phyloP scores from a whole-genome alignment of 192 early-diverging fungal species.

The Linnemannia exigua region DNA sequence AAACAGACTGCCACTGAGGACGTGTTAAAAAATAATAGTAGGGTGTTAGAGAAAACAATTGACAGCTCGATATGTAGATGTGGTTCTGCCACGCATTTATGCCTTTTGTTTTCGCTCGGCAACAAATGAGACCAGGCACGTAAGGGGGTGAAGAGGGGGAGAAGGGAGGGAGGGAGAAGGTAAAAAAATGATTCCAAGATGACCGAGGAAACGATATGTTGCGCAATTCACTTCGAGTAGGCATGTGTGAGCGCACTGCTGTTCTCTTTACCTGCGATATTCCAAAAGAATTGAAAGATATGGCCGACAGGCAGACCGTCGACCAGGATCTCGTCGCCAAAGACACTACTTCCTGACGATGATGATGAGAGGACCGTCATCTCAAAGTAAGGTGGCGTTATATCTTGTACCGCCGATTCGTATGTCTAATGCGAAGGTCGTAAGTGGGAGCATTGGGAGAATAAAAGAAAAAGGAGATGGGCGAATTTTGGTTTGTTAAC shows the following conservation, averaged over 20 bases:
- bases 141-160: background rate
- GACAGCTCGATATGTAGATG: background rate
- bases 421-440: conserved; percentile 69
- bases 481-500: too few relatives aligned
- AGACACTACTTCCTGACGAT: conserved; percentile 7
- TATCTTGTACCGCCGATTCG: conserved; percentile 81
- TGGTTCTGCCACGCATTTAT: background rate
- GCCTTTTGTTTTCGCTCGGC: background rate
- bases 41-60: background rate
- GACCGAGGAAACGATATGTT: background rate
- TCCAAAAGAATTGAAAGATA: conserved; percentile 80
- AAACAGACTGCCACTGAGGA: conserved; percentile 78
- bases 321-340: conserved; percentile 88
- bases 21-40: background rate
- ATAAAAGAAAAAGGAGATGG: background rate
- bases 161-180: background rate
- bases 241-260: background rate
- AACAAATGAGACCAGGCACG: background rate
- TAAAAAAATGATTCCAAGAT: background rate
- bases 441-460: background rate
- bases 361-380: conserved; percentile 74
- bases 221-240: background rate
- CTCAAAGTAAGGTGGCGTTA: conserved; percentile 83
- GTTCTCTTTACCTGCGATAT: conserved; percentile 72
- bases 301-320: conserved; percentile 91